A percentile compares a stretch with the other conserved stretches of the same genome.
phyloP scores from a whole-genome alignment of 2,329 filamentous ascomycete genomes.

The Cladophialophora chaetospira region DNA sequence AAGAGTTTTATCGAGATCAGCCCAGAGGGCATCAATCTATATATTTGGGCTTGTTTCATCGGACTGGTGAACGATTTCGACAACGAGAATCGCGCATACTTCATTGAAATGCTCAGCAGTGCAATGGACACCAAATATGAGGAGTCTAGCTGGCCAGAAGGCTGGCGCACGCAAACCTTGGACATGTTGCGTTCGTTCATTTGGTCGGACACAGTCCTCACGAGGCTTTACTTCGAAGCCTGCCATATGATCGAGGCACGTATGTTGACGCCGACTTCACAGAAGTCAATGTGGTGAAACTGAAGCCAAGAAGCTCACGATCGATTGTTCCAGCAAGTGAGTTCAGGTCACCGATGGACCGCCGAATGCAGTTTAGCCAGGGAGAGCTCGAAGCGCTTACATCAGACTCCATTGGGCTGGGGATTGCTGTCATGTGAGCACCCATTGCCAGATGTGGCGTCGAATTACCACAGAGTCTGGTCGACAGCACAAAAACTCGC shows the following conservation, averaged over 20 bases:
- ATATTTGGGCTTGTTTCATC: constrained; percentile 15
- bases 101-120: constrained; percentile 3
- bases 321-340: too few relatives aligned
- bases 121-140: constrained; percentile 8
- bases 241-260: constrained; percentile 3
- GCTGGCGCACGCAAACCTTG: constrained; percentile 6
- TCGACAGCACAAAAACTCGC: background rate
- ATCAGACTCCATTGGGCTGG: too few relatives aligned
- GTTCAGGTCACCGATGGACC: too few relatives aligned
- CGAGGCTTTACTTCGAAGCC: constrained; percentile 3
- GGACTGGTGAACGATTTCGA: constrained; percentile 10
- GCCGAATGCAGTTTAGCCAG: too few relatives aligned
- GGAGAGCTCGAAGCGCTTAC: too few relatives aligned
- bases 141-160: background rate
- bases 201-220: constrained; percentile 12
- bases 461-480: background rate
- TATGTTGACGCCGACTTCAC: background rate
- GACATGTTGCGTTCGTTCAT: constrained; percentile 14
- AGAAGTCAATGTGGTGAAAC: background rate
- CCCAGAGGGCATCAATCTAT: constrained; percentile 2
- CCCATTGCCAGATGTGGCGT: background rate
- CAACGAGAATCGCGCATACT: constrained; percentile 1
- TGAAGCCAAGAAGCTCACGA: too few relatives aligned
- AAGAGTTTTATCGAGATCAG: background rate
- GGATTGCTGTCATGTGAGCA: background rate